Evolutionary conservation across 495 filamentous ascomycete genomes (phyloP).

Genomic region (Pyrenopolyporus hunteri): DNA sequence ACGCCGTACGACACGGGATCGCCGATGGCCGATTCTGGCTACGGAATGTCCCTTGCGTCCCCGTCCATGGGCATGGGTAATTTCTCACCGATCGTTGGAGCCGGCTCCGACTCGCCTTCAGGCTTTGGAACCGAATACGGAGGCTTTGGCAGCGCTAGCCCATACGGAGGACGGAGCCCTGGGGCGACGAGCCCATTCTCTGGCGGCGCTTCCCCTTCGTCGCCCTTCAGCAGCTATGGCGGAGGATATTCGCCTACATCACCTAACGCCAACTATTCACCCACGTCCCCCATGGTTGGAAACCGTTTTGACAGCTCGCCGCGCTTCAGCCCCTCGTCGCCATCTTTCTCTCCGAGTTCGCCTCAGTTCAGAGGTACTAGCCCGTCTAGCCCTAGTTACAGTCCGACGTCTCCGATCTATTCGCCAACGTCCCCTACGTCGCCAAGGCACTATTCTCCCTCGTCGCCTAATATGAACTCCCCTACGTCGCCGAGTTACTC

Average conservation of each 20-base stretch:
- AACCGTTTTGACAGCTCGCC: conserved; percentile 72
- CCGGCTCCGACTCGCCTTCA: conserved; percentile 74
- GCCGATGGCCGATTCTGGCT: conserved; percentile 77
- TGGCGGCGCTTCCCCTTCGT: conserved; percentile 73
- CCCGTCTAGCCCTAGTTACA: conserved; percentile 72
- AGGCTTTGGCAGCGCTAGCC: conserved; percentile 66
- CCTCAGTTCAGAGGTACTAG: conserved; percentile 64
- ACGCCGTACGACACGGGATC: conserved; percentile 95
- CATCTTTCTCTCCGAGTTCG: conserved; percentile 84
- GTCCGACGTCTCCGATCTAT: conserved; percentile 83
- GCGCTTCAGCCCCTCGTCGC: conserved; percentile 74
- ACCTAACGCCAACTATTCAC: conserved; percentile 75
- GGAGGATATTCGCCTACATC: conserved; percentile 69
- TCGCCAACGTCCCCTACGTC: conserved; percentile 72
- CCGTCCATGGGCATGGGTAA: conserved; percentile 77
- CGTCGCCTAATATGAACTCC: conserved; percentile 59
- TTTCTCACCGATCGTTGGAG: conserved; percentile 89
- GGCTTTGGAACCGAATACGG: conserved; percentile 70
- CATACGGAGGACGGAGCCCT: conserved; percentile 71
- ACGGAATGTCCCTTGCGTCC: conserved; percentile 60
- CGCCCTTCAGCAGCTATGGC: conserved; percentile 68
- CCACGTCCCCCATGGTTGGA: conserved; percentile 70
- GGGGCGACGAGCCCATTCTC: conserved; percentile 78
- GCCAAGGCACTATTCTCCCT: conserved; percentile 66
- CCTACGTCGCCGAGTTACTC: conserved; percentile 75